These are phyloP conservation scores for Epichloe festucae DNA, from an alignment of 2,329 filamentous ascomycete genomes.

Conservation along the genomic window DNA sequence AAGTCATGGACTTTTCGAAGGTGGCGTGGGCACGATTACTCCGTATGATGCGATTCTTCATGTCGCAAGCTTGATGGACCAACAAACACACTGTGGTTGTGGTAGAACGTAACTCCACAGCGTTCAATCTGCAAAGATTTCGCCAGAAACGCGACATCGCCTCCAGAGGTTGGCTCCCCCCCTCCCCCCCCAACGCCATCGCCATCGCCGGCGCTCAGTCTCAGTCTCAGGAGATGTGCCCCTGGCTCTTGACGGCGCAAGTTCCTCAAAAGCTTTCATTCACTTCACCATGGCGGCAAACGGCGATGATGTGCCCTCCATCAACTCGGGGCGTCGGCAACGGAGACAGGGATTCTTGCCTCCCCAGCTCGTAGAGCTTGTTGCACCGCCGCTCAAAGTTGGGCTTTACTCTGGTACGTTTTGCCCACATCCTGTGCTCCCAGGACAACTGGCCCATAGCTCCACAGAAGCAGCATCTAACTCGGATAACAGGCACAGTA, in stretches of 20 bases:
- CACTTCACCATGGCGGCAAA: constrained; percentile 8
- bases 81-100: background rate
- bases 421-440: background rate
- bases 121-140: background rate
- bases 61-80: background rate
- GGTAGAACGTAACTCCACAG: background rate
- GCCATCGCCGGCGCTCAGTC: background rate
- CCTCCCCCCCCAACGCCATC: background rate
- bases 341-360: constrained; percentile 25
- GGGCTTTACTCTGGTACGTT: constrained; percentile 44
- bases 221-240: background rate
- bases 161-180: background rate
- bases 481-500: constrained; percentile 34
- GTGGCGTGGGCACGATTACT: background rate
- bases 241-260: background rate
- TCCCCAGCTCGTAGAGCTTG: constrained; percentile 29
- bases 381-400: constrained; percentile 42
- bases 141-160: background rate
- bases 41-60: background rate
- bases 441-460: too few relatives aligned
- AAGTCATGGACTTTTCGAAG: background rate
- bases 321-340: constrained; percentile 11
- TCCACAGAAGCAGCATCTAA: background rate
- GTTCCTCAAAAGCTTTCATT: background rate
- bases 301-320: constrained; percentile 7